Evolutionary conservation across 108 stramenopile species (phyloP), one percentile per base, ranked within the genome.

Genomic region (Cylindrotheca closterium): DNA sequence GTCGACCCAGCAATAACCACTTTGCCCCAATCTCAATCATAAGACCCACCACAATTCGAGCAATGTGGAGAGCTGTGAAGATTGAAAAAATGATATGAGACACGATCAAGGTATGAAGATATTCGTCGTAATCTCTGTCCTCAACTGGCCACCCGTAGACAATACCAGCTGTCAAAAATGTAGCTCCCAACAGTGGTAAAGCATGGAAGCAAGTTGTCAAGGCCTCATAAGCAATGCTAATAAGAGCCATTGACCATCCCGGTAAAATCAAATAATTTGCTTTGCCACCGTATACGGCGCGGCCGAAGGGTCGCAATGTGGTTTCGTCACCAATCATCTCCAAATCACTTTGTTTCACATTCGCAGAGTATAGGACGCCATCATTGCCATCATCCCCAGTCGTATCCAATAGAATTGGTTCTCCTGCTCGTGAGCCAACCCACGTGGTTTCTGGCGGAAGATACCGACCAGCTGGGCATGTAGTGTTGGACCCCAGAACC

Each of bases 271-370:
- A 84, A 56, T 87, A 84, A 10, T 65, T 23, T 15, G 82, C 86
- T 49, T 78, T 34, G 10, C 77, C 30, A 19, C 52, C 30, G 73
- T 79, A 78, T 52, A 83, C 72, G 10, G 86, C 86, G 60, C 63
- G 78, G 1, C 80, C 86, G 58, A 87, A 87, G 25, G 86, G 86
- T 25, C 82, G 67, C 28, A 87, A 22, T 24, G 82, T 83, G 22
- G 78, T 60, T 4, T 76, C 78, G 47, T 82, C 81, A 23, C 81
- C 81, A 28, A 42, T 34, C 63, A 82, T 60, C 10, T 48, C 68
- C 24, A 81, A 51, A 1, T 52, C 62, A 18, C 37, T 33, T 42
- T 37, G 50, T 23, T 71, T 60, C 30, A 75, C 31, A 21, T 59
- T 48, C 21, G 30, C 29, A n/a, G 70, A 63, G 3, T 57, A 25